Evolutionary conservation across 1,284 basidiomycete species (phyloP), one percentile per base, ranked within the genome.

Genomic region (Porogramme epimiltina): DNA sequence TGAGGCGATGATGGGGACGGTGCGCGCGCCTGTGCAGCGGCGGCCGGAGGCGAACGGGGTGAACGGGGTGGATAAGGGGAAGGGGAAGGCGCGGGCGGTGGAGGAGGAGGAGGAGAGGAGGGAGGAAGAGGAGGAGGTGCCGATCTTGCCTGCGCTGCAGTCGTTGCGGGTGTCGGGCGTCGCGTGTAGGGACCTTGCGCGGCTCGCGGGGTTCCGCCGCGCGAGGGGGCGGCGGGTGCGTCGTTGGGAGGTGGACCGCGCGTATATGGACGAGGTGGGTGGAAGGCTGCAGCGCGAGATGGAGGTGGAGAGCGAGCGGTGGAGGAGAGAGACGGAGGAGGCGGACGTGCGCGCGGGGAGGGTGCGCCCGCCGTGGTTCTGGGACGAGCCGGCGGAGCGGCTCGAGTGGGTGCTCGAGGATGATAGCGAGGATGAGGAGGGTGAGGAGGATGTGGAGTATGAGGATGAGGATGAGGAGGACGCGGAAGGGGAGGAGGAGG

Each of bases 1-100:
- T 56, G 65, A 69, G n/a, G 66, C 73, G 20, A 69, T 77, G 24
- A 55, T 63, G 38, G 52, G 51, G 38, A 28, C 22, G 48, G 47
- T 39, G 15, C 45, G 28, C 10, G 42, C 44, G 33, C 11, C 16
- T 20, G 41, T 3, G 34, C 34, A n/a, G 37, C 5, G 33, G 22
- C 3, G 37, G 42, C 4, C 6, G 36, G 33, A 19, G 36, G 47
- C 16, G 42, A 18, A 18, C 19, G 26, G 24, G 15, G 42, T 26
- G 43, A 45, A n/a, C 34, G 28, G 23, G 28, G 25, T n/a, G 40
- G 36, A 42, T 23, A 56, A 48, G 28, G 50, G 34, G 9, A 46
- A 49, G 34, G 51, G 49, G 39, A 51, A 50, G 37, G 55, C 26
- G 42, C 43, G 51, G 24, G 40, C 37, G 6, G 8, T 31, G 8